These are phyloP conservation scores for Dactylonectria estremocensis DNA, from an alignment of 2,329 filamentous ascomycete genomes.

Conservation along the genomic window DNA sequence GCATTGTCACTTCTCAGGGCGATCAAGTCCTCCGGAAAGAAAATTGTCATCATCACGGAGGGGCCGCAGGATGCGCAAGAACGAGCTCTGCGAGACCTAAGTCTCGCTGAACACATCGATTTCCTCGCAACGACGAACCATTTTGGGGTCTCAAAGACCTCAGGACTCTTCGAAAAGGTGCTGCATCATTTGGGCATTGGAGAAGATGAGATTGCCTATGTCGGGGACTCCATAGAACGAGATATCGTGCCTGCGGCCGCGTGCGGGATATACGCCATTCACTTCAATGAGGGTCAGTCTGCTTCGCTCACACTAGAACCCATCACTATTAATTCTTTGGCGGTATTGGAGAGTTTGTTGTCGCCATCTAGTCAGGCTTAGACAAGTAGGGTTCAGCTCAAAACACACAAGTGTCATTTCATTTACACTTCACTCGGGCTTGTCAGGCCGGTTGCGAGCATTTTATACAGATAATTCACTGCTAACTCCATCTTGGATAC, in stretches of 20 bases:
- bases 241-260: slow-evolving; percentile 49
- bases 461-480: background rate
- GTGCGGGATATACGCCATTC: slow-evolving; percentile 49
- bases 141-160: slow-evolving; percentile 48
- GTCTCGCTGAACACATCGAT: slow-evolving; percentile 47
- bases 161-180: slow-evolving; percentile 48
- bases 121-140: slow-evolving; percentile 52
- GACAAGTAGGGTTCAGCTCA: slow-evolving; percentile 26
- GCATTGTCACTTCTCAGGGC: slow-evolving; percentile 53
- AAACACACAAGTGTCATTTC: background rate
- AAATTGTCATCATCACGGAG: slow-evolving; percentile 62
- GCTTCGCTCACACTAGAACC: slow-evolving; percentile 23
- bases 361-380: slow-evolving; percentile 1
- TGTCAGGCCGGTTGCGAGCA: background rate
- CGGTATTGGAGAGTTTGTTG: slow-evolving; percentile 25
- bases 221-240: slow-evolving; percentile 50
- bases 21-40: slow-evolving; percentile 55
- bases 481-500: no score
- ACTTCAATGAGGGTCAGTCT: slow-evolving; percentile 39
- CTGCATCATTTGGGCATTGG: slow-evolving; percentile 45
- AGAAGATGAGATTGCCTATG: slow-evolving; percentile 47
- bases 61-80: slow-evolving; percentile 64
- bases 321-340: slow-evolving; percentile 35
- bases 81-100: slow-evolving; percentile 52
- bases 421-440: background rate